Base-by-base conservation (phyloP, 805 yeast genomes). In the Blastobotrys muscicola region DNA sequence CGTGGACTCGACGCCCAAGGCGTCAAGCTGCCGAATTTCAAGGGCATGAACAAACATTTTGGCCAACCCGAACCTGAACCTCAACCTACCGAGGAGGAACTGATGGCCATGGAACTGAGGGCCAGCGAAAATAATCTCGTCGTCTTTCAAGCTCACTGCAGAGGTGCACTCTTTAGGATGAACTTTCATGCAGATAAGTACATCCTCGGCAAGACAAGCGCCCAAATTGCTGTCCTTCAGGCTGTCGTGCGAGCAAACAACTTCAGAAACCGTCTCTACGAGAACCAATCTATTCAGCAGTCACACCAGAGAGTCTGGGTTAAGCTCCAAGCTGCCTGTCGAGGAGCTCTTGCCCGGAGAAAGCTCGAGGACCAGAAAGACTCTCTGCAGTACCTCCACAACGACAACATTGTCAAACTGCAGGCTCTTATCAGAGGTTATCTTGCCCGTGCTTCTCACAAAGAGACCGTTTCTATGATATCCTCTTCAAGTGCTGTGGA, bases 1-100 rank as follows among this genome's bases (percentile, higher is more conserved):
- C 68, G 67, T 40, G 68, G 69, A 2, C 63, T 86, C 46, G 81
- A 80, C 26, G 69, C 80, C 43, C 68, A 73, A 32, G 87, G 87
- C 0, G 61, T 78, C 15, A 38, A 38, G n/a, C 66, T 89, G 51
- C 95, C 95, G 9, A 85, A 87, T 54, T 90, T 89, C 58, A 75
- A 73, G 31, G 68, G 72, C 6, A 67, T 77, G 64, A 69, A 65
- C 44, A 60, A 62, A 30, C 70, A 71, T 35, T 63, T 70, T 30
- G 64, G 58, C n/a, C 58, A 60, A 20, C 60, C 56, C 13, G 45
- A 39, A 4, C 45, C 44, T 13, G 45, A 60, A 15, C 49, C 45
- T 7, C 52, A 50, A 20, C 54, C 46, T 5, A 44, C 54, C n/a
- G 51, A 56, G 16, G 65, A 63, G 33, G 66, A 61, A 41, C 42